These are phyloP conservation scores for Acanthamoeba sp. DNA, from an alignment of 208 protist species.

Conservation along the genomic window DNA sequence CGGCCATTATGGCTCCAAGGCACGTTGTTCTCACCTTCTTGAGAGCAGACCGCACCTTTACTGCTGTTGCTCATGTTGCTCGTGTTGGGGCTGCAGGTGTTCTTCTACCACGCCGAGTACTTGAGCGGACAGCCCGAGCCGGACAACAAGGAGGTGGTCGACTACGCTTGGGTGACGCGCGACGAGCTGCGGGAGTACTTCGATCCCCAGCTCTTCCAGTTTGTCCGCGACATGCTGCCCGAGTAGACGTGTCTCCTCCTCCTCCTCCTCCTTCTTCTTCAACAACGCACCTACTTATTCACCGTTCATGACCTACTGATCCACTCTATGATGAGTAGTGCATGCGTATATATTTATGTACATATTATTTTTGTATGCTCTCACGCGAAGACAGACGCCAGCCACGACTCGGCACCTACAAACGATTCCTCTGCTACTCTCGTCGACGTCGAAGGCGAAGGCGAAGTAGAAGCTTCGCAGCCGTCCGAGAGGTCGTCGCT, in stretches of 20 bases:
- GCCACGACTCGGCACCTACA: background rate
- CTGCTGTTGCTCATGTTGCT: no score
- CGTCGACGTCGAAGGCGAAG: no score
- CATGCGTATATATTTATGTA: background rate
- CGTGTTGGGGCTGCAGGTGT: constrained; percentile 42
- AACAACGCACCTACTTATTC: no score
- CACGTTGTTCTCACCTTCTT: background rate
- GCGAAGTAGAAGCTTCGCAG: no score
- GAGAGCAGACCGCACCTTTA: no score
- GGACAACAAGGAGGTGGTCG: constrained; percentile 57
- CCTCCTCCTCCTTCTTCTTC: no score
- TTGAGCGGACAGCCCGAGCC: background rate
- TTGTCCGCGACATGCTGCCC: constrained; percentile 26
- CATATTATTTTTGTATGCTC: background rate
- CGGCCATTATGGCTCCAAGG: constrained; percentile 21
- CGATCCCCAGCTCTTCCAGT: background rate
- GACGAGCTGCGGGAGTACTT: constrained; percentile 70
- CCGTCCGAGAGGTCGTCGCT: background rate
- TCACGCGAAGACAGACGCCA: background rate
- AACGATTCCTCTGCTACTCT: background rate
- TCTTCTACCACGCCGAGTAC: constrained; percentile 62
- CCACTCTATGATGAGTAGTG: no score
- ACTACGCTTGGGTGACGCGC: constrained; percentile 66
- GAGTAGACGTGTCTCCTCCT: background rate
- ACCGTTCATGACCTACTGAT: no score